Conservation (phyloP, 2,329 filamentous ascomycete species). For the Pseudogymnoascus sp. region DNA sequence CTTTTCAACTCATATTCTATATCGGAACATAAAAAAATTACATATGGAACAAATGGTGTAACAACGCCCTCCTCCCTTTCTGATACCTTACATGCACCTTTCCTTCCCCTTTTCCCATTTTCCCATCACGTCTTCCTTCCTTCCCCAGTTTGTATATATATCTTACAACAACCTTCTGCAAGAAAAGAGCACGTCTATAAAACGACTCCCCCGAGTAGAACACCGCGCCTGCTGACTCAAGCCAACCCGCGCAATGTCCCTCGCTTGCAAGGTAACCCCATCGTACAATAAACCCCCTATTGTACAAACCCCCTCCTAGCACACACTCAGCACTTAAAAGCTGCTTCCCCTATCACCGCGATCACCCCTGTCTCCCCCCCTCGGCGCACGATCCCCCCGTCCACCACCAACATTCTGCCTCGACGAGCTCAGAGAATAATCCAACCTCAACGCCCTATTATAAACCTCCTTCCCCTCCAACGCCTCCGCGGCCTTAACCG, state of each 20-base stretch:
- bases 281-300: not conserved
- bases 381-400: not conserved
- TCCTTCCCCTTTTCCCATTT: not conserved
- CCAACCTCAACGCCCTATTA: conserved; percentile 55
- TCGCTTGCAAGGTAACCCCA: not conserved
- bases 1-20: not conserved
- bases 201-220: too few species aligned
- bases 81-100: not conserved
- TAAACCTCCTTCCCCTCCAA: conserved; percentile 53
- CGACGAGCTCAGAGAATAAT: conserved; percentile 42
- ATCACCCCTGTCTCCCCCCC: not conserved
- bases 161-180: not conserved
- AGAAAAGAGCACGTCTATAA: not conserved
- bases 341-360: not conserved
- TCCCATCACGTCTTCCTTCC: not conserved
- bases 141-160: not conserved
- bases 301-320: not conserved
- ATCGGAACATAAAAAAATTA: not conserved
- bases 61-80: not conserved
- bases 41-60: not conserved
- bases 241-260: not conserved
- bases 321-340: not conserved
- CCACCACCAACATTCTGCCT: not conserved
- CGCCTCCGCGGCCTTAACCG: conserved; percentile 47
- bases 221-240: not conserved